Base-by-base conservation (phyloP, 2,329 filamentous ascomycete species). In the Mollisia scopiformis region DNA sequence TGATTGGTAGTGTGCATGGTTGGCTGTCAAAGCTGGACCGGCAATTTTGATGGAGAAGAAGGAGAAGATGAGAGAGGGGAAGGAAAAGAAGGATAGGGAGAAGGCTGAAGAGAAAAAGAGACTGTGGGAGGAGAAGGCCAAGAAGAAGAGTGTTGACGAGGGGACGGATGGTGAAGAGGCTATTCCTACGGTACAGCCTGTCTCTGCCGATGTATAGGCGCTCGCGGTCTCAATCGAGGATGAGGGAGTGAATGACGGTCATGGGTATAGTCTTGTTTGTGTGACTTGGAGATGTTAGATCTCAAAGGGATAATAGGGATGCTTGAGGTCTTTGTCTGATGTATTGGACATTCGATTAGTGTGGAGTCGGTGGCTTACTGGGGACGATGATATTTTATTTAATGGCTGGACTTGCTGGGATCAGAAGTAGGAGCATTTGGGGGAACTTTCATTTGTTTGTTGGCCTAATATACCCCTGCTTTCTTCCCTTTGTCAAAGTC, bases 21-120 rank as follows among this genome's bases (percentile, higher is more conserved):
- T 51, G 19, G 66, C 61, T 4, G 23, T 67, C 2, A 39, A 31
- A 16, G 58, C 63, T 2, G 57, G 64, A 25, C 68, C 69, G 8
- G 65, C 63, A 0, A 62, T 83, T 2, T 56, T 84, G 57, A 62
- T 62, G 7, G 73, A 75, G 61, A 79, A 78, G 57, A 72, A 74
- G 30, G 66, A 57, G 13, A 74, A 72, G 33, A 71, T 77, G 5
- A 63, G 70, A 1, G 68, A 64, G 51, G 74, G 59, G 21, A 61
- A 79, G 6, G 67, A 72, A 28, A 64, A 69, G 46, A 61, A 77
- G 19, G 65, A 71, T 39, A 58, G 59, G 3, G n/a, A 76, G 65
- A 55, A 72, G 2, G 67, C 70, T 3, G 74, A 74, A 1, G 51
- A 52, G 47, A 63, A 67, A 57, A 62, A 56, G 57, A 63, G 33